phyloP scores from a whole-genome alignment of 257 asterid species.

The Solanum raphanifolium region DNA sequence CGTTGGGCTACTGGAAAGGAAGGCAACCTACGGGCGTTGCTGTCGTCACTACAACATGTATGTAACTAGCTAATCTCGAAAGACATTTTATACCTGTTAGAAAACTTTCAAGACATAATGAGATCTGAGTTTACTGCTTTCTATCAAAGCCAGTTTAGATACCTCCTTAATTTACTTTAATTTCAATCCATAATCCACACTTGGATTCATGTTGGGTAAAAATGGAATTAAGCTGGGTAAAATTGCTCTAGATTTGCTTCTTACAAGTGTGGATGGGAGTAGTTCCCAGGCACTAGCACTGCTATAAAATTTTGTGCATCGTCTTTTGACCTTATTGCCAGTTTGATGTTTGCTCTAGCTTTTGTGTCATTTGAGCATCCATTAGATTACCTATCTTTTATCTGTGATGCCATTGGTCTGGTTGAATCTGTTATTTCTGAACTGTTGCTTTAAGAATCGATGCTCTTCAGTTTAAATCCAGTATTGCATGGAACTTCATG shows the following conservation, averaged over 20 bases:
- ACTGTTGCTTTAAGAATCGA: not conserved
- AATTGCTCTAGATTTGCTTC: not conserved
- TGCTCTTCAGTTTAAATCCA: not conserved
- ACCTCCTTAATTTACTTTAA: not conserved
- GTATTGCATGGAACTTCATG: not conserved
- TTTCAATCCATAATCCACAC: not conserved
- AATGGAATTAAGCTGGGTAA: not conserved
- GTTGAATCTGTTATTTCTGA: not conserved
- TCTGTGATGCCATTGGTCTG: not conserved
- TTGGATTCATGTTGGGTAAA: not conserved
- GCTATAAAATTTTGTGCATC: not conserved
- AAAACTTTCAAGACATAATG: not conserved
- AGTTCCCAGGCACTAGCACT: not conserved
- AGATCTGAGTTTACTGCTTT: not conserved
- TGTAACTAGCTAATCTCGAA: not conserved
- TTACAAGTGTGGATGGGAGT: not conserved
- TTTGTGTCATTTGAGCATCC: not conserved
- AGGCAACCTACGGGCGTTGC: conserved; percentile 79
- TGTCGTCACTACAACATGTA: conserved; percentile 80
- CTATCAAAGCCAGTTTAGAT: not conserved
- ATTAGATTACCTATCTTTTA: not conserved
- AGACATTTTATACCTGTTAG: not conserved
- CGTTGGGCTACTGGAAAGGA: conserved; percentile 95
- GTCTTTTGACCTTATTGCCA: not conserved
- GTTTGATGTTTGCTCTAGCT: not conserved